Base-by-base conservation (phyloP, 1,139 yeast genomes). In the Geotrichum siamense region DNA sequence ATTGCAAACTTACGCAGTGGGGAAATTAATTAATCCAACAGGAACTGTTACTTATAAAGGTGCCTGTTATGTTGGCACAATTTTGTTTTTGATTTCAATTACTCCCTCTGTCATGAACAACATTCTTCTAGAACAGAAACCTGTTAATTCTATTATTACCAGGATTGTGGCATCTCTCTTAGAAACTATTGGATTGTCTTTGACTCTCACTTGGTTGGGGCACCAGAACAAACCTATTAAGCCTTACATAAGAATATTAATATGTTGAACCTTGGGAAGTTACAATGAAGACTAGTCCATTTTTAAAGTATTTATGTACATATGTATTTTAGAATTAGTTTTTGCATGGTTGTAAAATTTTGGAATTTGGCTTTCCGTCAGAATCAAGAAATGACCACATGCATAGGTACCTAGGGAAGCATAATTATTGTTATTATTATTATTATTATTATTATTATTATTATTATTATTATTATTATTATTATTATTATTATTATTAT, bases 151-250 rank as follows among this genome's bases (percentile, higher is more conserved):
- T 39, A 51, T 67, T 25, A 51, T 61, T 40, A 64, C 67, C 44
- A 58, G 60, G 55, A 45, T 59, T 35, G 62, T 61, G 17, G 53
- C 64, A 17, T 58, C 65, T 33, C 49, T 67, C 29, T 53, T 68
- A 36, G 70, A 68, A 56, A 68, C 72, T 22, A 68, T 68, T 26
- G 72, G 72, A 19, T 58, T 68, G 39, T 58, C 71, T 15, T 51
- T 63, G 31, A 57, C 61, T 12, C 56, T 65, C 43, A 62, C 65
- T 45, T 64, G 68, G 66, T 62, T n/a, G 64, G 61, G 64, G 62
- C 19, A 47, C 50, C 27, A 47, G 46, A 42, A 44, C 46, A 19
- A 29, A 40, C 38, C 29, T 44, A 8, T 39, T 46, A 33, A 29
- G 38, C 15, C 35, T 46, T 16, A 36, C 42, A 21, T 43, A 38